Conservation (phyloP, 140 eudicot species). For the Flaveria floridana region DNA sequence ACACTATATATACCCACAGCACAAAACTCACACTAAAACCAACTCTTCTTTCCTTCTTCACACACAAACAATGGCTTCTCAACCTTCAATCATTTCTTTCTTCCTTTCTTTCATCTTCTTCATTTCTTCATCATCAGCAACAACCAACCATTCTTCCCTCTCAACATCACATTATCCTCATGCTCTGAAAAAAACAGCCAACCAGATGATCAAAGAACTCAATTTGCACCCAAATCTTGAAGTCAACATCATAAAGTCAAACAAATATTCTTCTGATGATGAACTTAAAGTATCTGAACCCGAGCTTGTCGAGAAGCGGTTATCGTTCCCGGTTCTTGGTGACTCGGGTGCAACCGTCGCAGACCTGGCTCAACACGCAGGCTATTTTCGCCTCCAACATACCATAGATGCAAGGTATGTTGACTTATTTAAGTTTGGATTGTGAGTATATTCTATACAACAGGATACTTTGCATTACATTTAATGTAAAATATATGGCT, state of each 20-base stretch:
- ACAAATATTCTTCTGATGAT: conserved; percentile 1
- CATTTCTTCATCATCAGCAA: conserved; percentile 27
- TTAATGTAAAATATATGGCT: background rate
- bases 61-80: conserved; percentile 42
- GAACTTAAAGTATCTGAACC: conserved; percentile 29
- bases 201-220: conserved; percentile 48
- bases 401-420: conserved; percentile 68
- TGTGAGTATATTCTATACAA: conserved; percentile 1
- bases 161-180: conserved; percentile 20
- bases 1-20: conserved; percentile 31
- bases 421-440: background rate
- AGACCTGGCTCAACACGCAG: conserved; percentile 83
- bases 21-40: conserved; percentile 31
- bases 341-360: conserved; percentile 56
- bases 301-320: conserved; percentile 48
- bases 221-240: conserved; percentile 74
- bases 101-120: conserved; percentile 29
- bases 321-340: conserved; percentile 44
- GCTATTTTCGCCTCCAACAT: conserved; percentile 64
- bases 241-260: conserved; percentile 38
- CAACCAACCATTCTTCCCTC: background rate
- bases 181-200: conserved; percentile 32
- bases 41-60: conserved; percentile 29
- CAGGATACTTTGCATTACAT: conserved; percentile 2
- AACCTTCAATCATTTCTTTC: conserved; percentile 29